phyloP scores from a whole-genome alignment of 148 eudicot species.

The Nyssa sinensis region DNA sequence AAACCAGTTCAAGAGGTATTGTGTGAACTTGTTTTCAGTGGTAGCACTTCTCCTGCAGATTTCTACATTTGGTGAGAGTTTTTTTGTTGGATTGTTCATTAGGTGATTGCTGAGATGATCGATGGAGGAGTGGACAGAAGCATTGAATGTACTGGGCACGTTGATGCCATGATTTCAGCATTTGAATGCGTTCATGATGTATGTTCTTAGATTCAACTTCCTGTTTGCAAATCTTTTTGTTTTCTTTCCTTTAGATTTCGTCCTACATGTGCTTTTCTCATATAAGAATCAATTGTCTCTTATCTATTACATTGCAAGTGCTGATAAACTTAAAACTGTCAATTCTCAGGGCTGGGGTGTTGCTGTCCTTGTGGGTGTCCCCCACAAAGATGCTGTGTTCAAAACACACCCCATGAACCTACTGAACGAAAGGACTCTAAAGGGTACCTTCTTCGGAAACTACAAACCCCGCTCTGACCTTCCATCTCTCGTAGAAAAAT shows the following conservation, averaged over 20 bases:
- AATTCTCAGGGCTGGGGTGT: too few relatives aligned
- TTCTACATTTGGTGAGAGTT: not conserved
- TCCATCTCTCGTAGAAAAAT: conserved; percentile 53
- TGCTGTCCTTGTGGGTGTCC: conserved; percentile 46
- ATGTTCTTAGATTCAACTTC: conserved; percentile 1
- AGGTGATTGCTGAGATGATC: conserved; percentile 47
- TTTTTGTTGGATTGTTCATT: not conserved
- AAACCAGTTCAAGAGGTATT: conserved; percentile 47
- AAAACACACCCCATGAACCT: conserved; percentile 59
- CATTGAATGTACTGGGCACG: conserved; percentile 54
- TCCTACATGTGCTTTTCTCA: not conserved
- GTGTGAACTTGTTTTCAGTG: not conserved
- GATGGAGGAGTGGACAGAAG: conserved; percentile 58
- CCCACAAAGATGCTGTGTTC: conserved; percentile 55
- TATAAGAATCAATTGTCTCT: conserved; percentile 60
- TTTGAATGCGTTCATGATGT: conserved; percentile 64
- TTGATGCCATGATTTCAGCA: conserved; percentile 67
- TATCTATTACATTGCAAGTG: conserved; percentile 55
- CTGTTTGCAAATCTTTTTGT: not conserved
- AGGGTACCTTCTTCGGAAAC: too few relatives aligned
- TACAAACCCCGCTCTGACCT: too few relatives aligned
- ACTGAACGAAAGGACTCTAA: too few relatives aligned
- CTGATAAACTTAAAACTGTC: conserved; percentile 43
- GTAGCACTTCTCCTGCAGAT: not conserved
- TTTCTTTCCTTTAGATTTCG: not conserved